Evolutionary conservation across 2,329 filamentous ascomycete genomes (phyloP).

Genomic region (Penicillium paneum): DNA sequence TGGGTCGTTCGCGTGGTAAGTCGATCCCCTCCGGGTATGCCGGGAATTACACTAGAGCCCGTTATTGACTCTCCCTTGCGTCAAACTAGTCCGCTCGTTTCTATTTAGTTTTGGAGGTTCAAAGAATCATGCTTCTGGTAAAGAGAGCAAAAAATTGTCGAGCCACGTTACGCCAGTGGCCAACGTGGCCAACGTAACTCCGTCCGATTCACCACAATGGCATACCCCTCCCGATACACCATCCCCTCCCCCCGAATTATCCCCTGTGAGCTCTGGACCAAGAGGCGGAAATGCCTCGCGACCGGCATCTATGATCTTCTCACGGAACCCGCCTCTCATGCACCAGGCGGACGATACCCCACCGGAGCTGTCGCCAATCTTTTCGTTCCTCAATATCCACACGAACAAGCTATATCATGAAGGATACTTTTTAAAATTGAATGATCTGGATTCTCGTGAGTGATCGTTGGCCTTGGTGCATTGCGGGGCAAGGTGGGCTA

Average conservation of each 20-base stretch:
- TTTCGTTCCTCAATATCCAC: slow-evolving; percentile 90
- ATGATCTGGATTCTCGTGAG: slow-evolving; percentile 89
- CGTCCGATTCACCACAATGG: slow-evolving; percentile 24
- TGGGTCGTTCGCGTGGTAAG: slow-evolving; percentile 42
- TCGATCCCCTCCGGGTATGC: slow-evolving; percentile 13
- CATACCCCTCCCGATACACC: slow-evolving; percentile 38
- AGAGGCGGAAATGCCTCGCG: slow-evolving; percentile 56
- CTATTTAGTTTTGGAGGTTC: slow-evolving; percentile 60
- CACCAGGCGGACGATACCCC: slow-evolving; percentile 80
- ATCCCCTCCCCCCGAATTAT: slow-evolving; percentile 34
- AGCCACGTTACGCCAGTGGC: slow-evolving; percentile 17
- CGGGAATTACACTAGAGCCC: slow-evolving; percentile 10
- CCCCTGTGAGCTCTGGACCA: slow-evolving; percentile 40
- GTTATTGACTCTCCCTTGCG: slow-evolving; percentile 28
- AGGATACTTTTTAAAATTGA: slow-evolving; percentile 94
- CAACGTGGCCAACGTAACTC: slow-evolving; percentile 12
- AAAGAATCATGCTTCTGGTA: slow-evolving; percentile 30
- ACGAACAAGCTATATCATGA: slow-evolving; percentile 96
- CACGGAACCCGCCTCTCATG: slow-evolving; percentile 81
- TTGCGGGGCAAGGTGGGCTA: slow-evolving; percentile 22
- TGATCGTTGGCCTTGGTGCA: slow-evolving; percentile 20
- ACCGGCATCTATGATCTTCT: slow-evolving; percentile 80
- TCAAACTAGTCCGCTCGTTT: slow-evolving; percentile 71
- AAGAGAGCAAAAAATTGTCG: slow-evolving; percentile 36
- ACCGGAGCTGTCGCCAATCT: slow-evolving; percentile 90